phyloP scores from a whole-genome alignment of 164 flowering plant species.

The Aristolochia contorta region DNA sequence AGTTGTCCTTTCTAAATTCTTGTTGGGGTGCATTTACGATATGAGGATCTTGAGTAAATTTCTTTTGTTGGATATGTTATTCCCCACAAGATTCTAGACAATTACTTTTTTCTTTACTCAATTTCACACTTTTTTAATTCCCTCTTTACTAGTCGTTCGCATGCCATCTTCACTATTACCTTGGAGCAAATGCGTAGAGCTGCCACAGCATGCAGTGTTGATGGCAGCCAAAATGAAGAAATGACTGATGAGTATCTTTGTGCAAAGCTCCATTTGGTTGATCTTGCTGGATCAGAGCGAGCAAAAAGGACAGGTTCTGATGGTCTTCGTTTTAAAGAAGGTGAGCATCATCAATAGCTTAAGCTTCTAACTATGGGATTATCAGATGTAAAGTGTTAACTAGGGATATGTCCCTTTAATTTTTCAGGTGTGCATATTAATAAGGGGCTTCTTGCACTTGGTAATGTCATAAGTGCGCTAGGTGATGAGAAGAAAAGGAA shows the following conservation, averaged over 20 bases:
- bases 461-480: slow-evolving; percentile 98
- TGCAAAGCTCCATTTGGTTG: slow-evolving; percentile 95
- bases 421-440: slow-evolving; percentile 89
- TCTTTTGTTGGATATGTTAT: too few species aligned
- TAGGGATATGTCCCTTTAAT: neutral
- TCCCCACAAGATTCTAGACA: neutral
- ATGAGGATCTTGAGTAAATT: too few species aligned
- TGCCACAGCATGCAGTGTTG: slow-evolving; percentile 26
- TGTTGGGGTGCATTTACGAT: neutral
- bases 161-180: slow-evolving; percentile 99
- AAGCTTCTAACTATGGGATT: neutral
- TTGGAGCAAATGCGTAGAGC: slow-evolving; percentile 82
- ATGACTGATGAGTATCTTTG: slow-evolving; percentile 80
- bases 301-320: slow-evolving; percentile 99
- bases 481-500: slow-evolving; percentile 98
- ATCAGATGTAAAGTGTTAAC: neutral
- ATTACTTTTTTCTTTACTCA: neutral
- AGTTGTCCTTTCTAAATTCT: neutral
- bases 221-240: slow-evolving; percentile 35
- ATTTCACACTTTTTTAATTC: slow-evolving; percentile 5
- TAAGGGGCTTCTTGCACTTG: slow-evolving; percentile 97
- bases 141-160: slow-evolving; percentile 63
- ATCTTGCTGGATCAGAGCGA: slow-evolving; percentile 99
- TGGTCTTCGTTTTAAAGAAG: slow-evolving; percentile 98
- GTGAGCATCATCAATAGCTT: slow-evolving; percentile 19